These are phyloP conservation scores for Massariosphaeria phaeospora DNA, from an alignment of 495 filamentous ascomycete genomes.

Conservation along the genomic window DNA sequence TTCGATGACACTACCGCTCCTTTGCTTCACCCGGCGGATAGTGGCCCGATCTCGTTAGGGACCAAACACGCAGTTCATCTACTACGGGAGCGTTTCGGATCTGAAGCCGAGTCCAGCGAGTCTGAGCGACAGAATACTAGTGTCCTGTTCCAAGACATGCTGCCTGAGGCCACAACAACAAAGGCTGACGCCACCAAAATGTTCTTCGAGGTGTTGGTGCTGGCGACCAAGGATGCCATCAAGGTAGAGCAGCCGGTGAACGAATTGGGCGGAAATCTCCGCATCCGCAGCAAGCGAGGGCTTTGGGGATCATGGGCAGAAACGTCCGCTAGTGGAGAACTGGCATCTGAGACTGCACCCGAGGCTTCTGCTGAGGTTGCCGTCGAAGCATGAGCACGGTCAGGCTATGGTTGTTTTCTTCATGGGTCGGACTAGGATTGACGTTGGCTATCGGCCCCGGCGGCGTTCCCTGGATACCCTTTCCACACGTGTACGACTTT, in stretches of 20 bases:
- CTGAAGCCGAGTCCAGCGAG: slow-evolving; percentile 51
- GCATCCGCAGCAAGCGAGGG: slow-evolving; percentile 79
- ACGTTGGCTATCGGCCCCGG: background rate
- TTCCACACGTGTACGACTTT: no score
- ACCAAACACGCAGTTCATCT: slow-evolving; percentile 96
- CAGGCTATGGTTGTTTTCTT: background rate
- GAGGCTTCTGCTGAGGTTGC: background rate
- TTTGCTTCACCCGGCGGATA: slow-evolving; percentile 70
- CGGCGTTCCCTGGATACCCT: slow-evolving; percentile 21
- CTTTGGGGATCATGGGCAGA: slow-evolving; percentile 97
- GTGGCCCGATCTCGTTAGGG: slow-evolving; percentile 75
- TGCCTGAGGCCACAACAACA: slow-evolving; percentile 71
- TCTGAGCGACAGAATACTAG: slow-evolving; percentile 64
- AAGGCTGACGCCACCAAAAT: slow-evolving; percentile 93
- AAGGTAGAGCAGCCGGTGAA: slow-evolving; percentile 87
- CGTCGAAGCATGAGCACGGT: slow-evolving; percentile 6
- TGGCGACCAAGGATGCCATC: slow-evolving; percentile 96
- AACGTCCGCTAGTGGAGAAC: slow-evolving; percentile 61
- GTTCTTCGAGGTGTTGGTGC: slow-evolving; percentile 94
- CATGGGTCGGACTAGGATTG: background rate
- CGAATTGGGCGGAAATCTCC: slow-evolving; percentile 67
- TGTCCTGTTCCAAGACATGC: slow-evolving; percentile 85
- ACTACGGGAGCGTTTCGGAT: slow-evolving; percentile 78
- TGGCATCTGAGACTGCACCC: slow-evolving; percentile 41
- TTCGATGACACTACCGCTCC: slow-evolving; percentile 76